Evolutionary conservation across 768 basidiomycete genomes (phyloP), one percentile per base, ranked within the genome.

Genomic region (Lepiota venenata): DNA sequence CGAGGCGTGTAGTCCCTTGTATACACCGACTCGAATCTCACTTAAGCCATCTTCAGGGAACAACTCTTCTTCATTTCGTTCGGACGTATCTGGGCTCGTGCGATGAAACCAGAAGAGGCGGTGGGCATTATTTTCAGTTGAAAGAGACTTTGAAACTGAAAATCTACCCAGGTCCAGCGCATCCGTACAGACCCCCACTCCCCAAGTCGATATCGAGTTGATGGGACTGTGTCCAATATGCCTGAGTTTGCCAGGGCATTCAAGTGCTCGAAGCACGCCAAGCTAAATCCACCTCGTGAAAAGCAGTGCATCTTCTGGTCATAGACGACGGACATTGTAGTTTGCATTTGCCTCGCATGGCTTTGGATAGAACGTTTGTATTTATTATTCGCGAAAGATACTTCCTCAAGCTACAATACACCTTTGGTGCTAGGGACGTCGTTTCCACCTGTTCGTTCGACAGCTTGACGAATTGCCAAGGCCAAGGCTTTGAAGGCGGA

Each of bases 401-500:
- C 16, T 40, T n/a, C n/a, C n/a, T 25, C 43, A 35, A 50, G 40
- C 64, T 64, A 78, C 57, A 99, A 74, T 5, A 98, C 95, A 42
- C 97, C 97, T 71, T 99, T 99, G 3, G 97, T 98, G 65, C 92
- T 94, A 0, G 96, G 96, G 27, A 98, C 85, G 55, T 99, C 97
- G 60, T 84, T 79, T 4, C 91, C 83, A 4, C 93, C 93, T 1
- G 95, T 98, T 51, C 78, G 78, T 66, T 92, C 84, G 58, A 97
- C 89, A n/a, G 97, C 97, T 69, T 98, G 85, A 52, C 88, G 84
- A 60, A 99, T 94, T 8, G 96, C 97, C 35, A 99, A 76, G 0
- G 97, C 97, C 16, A 98, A 72, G 1, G 97, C 96, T 72, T 99
- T 99, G 83, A 99, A 99, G 3, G 96, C 93, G 2, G 95, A 93